phyloP scores from a whole-genome alignment of 257 asterid genomes.

The Nicotiana sylvestris region DNA sequence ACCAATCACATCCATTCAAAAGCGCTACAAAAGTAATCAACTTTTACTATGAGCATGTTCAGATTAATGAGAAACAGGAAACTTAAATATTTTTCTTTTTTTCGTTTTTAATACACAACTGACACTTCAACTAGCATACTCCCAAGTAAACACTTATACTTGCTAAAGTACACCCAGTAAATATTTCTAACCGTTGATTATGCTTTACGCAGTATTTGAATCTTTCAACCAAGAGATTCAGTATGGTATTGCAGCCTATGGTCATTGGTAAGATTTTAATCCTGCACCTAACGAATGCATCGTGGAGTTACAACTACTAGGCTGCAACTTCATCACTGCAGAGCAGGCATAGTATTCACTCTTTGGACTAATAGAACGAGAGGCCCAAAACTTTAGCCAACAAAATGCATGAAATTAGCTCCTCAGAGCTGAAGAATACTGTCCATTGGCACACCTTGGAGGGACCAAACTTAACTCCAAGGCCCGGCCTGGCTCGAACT shows the following conservation, averaged over 20 bases:
- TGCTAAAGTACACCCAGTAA: too few relatives aligned
- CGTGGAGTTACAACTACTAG: background rate
- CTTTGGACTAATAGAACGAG: background rate
- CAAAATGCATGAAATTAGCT: background rate
- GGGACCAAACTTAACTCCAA: background rate
- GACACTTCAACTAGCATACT: too few relatives aligned
- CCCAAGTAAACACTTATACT: too few relatives aligned
- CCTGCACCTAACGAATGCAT: background rate
- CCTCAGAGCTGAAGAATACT: background rate
- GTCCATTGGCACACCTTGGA: background rate
- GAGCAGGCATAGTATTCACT: background rate
- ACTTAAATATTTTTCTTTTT: too few relatives aligned
- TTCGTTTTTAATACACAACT: too few relatives aligned
- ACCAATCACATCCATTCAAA: too few relatives aligned
- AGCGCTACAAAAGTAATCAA: too few relatives aligned
- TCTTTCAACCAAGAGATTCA: background rate
- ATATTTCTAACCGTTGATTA: too few relatives aligned
- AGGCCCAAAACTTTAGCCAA: background rate
- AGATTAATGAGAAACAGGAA: too few relatives aligned
- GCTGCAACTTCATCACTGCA: background rate
- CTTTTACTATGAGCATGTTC: too few relatives aligned
- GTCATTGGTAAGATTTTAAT: background rate
- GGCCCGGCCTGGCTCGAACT: background rate
- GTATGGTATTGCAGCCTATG: background rate
- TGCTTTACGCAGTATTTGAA: background rate